A percentile compares a stretch with the other conserved stretches of the same genome.
Conservation (phyloP, 164 flowering plant genomes). For the Liquidambar formosana region DNA sequence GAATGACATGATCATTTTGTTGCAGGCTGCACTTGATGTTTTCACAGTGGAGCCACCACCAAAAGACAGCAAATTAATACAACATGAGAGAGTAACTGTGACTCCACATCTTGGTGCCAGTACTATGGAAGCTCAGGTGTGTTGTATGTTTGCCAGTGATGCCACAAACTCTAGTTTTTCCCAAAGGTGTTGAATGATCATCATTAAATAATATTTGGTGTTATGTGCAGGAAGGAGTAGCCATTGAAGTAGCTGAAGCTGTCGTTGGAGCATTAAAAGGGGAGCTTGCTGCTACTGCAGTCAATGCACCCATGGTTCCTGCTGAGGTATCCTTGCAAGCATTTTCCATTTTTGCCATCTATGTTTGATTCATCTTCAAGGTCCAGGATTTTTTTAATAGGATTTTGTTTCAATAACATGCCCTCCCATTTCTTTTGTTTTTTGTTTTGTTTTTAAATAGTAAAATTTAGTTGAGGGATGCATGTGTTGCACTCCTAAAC, state of each 20-base stretch:
- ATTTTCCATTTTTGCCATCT: neutral
- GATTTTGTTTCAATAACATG: no score
- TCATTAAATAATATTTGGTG: neutral
- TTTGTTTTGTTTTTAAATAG: no score
- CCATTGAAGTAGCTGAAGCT: conserved; percentile 68
- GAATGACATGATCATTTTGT: conserved; percentile 4
- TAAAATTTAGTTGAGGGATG: no score
- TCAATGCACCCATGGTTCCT: conserved; percentile 74
- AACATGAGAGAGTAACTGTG: conserved; percentile 70
- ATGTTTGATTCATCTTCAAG: neutral
- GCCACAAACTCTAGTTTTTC: neutral
- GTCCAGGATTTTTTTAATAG: neutral
- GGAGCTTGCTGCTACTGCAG: conserved; percentile 70
- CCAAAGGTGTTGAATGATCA: neutral
- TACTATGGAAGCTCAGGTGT: conserved; percentile 83
- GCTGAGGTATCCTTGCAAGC: conserved; percentile 56
- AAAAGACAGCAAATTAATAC: conserved; percentile 59
- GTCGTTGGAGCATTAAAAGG: conserved; percentile 66
- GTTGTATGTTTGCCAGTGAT: conserved; percentile 7
- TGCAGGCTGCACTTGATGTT: conserved; percentile 90
- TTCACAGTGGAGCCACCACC: conserved; percentile 81
- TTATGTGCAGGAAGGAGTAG: conserved; percentile 56
- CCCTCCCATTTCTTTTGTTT: no score
- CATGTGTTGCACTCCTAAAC: no score
- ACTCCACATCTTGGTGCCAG: conserved; percentile 96